Evolutionary conservation across 306 rosid genomes (phyloP).

Genomic region (Inga oerstediana): DNA sequence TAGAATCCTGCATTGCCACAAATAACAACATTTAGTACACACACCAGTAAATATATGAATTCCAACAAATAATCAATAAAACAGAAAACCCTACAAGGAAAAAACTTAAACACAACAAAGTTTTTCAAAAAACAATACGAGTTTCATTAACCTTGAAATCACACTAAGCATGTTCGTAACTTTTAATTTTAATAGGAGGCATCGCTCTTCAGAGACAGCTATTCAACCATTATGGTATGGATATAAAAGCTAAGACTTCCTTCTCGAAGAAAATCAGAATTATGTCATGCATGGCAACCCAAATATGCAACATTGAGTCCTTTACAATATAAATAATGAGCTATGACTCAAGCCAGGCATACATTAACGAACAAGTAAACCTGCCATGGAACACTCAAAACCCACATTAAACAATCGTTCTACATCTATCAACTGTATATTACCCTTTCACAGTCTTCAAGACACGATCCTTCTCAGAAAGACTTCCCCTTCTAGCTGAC

Average conservation of each 20-base stretch:
- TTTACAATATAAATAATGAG: background rate
- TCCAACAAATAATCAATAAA: constrained; percentile 7
- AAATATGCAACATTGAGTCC: background rate
- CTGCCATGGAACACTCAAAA: background rate
- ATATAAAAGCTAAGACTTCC: background rate
- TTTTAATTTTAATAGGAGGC: background rate
- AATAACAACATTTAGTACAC: constrained; percentile 20
- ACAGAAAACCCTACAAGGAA: background rate
- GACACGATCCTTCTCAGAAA: constrained; percentile 91
- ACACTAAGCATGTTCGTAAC: background rate
- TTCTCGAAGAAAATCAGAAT: background rate
- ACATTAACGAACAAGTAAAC: background rate
- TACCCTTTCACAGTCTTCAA: constrained; percentile 97
- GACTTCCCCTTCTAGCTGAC: constrained; percentile 86
- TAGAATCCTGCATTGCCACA: constrained; percentile 64
- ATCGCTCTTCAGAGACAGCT: background rate
- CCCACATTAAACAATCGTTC: background rate
- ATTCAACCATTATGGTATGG: background rate
- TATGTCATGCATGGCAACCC: background rate
- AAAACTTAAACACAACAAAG: background rate
- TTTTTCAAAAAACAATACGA: background rate
- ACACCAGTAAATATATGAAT: constrained; percentile 5
- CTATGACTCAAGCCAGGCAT: background rate
- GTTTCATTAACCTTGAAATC: constrained; percentile 10
- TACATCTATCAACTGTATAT: background rate